Evolutionary conservation across 805 yeast species (phyloP), one percentile per base, ranked within the genome.

Genomic region (Blastobotrys terrestris): DNA sequence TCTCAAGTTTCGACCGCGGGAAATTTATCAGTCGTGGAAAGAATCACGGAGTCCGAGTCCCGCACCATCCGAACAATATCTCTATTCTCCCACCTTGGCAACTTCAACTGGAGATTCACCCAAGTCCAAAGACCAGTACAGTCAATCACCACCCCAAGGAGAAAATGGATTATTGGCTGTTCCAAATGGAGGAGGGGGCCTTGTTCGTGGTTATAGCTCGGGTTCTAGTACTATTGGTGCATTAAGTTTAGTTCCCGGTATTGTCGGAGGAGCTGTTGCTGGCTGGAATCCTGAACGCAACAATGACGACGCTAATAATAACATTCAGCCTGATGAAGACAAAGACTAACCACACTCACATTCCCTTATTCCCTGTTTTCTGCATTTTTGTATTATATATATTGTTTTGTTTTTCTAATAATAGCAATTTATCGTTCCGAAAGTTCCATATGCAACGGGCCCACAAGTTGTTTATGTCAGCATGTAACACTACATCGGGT

Each of bases 201-300:
- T 39, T 5, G 39, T 52, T 21, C 44, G 54, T 13, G 42, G 58
- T 11, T 35, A 55, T 31, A 42, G 54, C 19, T 48, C 60, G 2
- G 55, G 61, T 3, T 60, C 59, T 15, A 55, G 63, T 43, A 66
- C 72, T 26, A 63, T 75, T 18, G 70, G 74, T 19, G 77, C 78
- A 1, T 60, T 75, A 51, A 71, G 78, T 1, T 74, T 78, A 77
- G 79, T 78, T 3, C 83, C 83, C 1, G 73, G 79, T 15, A 70
- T 77, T 51, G 80, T 78, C 8, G 80, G 81, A 26, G 83, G 83
- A 39, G 82, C 83, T 3, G 74, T 78, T 44, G 82, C 80, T 14
- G 83, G 83, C 15, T 45, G 48, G 48, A 45, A 14, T 22, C 48
- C 48, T 6, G 35, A 26, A 26, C 35, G 35, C 35, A 26, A 26